Evolutionary conservation across 768 basidiomycete species (phyloP).

Genomic region (Tephrocybe sp.): DNA sequence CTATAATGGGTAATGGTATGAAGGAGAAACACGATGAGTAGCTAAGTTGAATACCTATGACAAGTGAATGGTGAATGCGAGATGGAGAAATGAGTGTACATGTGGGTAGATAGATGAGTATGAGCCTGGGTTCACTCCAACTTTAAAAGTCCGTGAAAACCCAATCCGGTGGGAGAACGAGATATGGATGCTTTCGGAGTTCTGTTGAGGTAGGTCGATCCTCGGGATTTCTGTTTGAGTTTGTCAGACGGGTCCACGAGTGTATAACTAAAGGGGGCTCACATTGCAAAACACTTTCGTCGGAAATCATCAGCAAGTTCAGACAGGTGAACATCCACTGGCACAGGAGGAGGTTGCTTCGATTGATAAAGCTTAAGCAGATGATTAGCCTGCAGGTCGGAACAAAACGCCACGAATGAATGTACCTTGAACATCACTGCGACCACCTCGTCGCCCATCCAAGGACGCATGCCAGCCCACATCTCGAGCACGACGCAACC

Average conservation of each 20-base stretch:
- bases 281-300: slow-evolving; percentile 88
- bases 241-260: slow-evolving; percentile 4
- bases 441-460: slow-evolving; percentile 87
- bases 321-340: slow-evolving; percentile 76
- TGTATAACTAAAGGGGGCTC: slow-evolving; percentile 26
- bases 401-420: slow-evolving; percentile 6
- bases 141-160: slow-evolving; percentile 63
- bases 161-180: slow-evolving; percentile 73
- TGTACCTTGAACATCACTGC: slow-evolving; percentile 93
- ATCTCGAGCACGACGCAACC: slow-evolving; percentile 99
- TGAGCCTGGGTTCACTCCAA: slow-evolving; percentile 35
- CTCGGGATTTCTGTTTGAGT: slow-evolving; percentile 65
- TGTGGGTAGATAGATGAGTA: slow-evolving; percentile 20
- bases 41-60: slow-evolving; percentile 15
- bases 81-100: slow-evolving; percentile 24
- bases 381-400: neutral
- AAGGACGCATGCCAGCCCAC: slow-evolving; percentile 97
- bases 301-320: slow-evolving; percentile 84
- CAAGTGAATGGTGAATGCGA: slow-evolving; percentile 17
- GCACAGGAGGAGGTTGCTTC: slow-evolving; percentile 86
- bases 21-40: slow-evolving; percentile 18
- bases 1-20: slow-evolving; percentile 29
- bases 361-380: slow-evolving; percentile 73
- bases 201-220: slow-evolving; percentile 80
- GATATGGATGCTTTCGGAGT: slow-evolving; percentile 78